These are phyloP conservation scores for Odontarrhena argentea DNA, from an alignment of 345 rosid genomes.

Conservation along the genomic window DNA sequence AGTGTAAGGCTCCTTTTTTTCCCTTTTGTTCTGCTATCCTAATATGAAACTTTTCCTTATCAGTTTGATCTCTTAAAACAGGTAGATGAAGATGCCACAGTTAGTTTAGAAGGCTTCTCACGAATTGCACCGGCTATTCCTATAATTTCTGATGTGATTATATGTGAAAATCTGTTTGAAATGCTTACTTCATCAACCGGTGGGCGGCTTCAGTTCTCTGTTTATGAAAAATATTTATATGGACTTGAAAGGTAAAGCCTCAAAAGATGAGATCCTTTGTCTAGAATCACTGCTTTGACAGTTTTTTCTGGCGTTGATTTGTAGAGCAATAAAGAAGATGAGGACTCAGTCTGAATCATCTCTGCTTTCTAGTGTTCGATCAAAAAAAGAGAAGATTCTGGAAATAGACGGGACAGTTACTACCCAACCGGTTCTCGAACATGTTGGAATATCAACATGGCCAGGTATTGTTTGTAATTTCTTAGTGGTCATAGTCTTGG, in stretches of 20 bases:
- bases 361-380: conserved; percentile 69
- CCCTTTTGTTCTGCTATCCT: conserved; percentile 5
- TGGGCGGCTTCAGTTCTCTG: conserved; percentile 72
- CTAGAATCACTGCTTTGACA: conserved; percentile 1
- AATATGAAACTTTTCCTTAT: conserved; percentile 18
- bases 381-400: conserved; percentile 75
- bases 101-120: conserved; percentile 85
- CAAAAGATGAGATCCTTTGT: conserved; percentile 10
- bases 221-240: conserved; percentile 76
- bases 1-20: conserved; percentile 48
- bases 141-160: conserved; percentile 73
- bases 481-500: neutral
- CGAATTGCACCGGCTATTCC: conserved; percentile 93
- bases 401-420: conserved; percentile 97
- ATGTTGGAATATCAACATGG: conserved; percentile 94
- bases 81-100: conserved; percentile 78
- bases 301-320: conserved; percentile 15
- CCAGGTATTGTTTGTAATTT: conserved; percentile 56
- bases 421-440: conserved; percentile 97
- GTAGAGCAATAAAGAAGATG: conserved; percentile 84
- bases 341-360: conserved; percentile 84
- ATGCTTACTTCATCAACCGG: conserved; percentile 66
- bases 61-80: conserved; percentile 33
- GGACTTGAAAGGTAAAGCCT: conserved; percentile 72
- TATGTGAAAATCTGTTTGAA: conserved; percentile 83